Percentiles rank a stretch among this genome's conserved stretches.
Conservation (phyloP, 2,329 filamentous ascomycete genomes). For the Fusarium sororula region DNA sequence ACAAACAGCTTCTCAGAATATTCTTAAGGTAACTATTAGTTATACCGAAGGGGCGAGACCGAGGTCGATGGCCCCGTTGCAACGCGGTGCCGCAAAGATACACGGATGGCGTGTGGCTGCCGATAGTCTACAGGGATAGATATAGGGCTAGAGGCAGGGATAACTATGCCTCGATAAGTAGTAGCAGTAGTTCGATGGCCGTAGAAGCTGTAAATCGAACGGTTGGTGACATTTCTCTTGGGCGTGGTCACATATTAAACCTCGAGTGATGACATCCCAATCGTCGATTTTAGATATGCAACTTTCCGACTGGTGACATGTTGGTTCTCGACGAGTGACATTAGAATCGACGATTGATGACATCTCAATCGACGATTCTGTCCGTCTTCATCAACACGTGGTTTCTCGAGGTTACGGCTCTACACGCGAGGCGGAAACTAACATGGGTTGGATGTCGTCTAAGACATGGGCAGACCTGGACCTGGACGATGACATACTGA, state of each 20-base stretch:
- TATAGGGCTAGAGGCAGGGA: background rate
- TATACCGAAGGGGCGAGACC: background rate
- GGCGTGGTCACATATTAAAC: background rate
- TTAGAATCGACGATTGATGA: background rate
- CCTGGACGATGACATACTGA: background rate
- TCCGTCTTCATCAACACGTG: background rate
- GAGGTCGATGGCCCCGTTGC: background rate
- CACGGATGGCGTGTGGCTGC: background rate
- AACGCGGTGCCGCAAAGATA: slow-evolving; percentile 1
- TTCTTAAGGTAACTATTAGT: background rate
- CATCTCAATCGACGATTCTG: background rate
- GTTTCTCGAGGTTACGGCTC: background rate
- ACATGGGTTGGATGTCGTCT: background rate
- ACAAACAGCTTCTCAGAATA: background rate
- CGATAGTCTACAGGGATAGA: background rate
- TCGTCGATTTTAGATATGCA: background rate
- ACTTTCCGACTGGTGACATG: background rate
- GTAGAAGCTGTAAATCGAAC: background rate
- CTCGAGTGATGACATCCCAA: background rate
- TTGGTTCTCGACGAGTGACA: background rate
- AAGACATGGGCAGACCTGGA: background rate
- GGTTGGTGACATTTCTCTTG: background rate
- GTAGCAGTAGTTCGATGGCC: background rate
- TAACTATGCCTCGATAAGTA: background rate
- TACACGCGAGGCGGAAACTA: background rate